Percentiles rank a stretch among this genome's conserved stretches.
phyloP scores from a whole-genome alignment of 148 eudicot genomes.

The Rhododendron griersonianum region DNA sequence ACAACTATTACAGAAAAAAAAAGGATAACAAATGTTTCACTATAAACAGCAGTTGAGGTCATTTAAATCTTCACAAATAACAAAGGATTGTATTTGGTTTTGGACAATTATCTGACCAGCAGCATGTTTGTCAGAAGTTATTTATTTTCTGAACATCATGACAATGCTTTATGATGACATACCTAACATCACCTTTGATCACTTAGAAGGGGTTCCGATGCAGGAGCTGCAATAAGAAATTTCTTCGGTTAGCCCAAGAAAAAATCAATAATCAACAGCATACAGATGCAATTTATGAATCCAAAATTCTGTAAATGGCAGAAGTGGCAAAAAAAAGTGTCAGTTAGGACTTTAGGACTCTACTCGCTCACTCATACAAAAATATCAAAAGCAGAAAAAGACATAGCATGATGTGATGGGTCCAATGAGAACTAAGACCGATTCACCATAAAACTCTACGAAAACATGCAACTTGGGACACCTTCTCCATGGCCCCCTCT shows the following conservation, averaged over 20 bases:
- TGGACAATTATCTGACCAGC: background rate
- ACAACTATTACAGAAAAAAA: background rate
- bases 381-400: background rate
- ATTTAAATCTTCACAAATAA: background rate
- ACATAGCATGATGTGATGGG: background rate
- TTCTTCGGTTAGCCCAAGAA: background rate
- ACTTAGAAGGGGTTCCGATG: conserved; percentile 41
- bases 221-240: conserved; percentile 30
- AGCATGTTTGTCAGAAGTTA: background rate
- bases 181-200: conserved; percentile 22
- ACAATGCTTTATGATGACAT: background rate
- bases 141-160: background rate
- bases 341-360: background rate
- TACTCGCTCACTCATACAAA: background rate
- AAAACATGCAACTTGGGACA: background rate
- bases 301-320: background rate
- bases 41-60: background rate
- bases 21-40: background rate
- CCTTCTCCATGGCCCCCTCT: background rate
- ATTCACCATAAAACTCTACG: background rate
- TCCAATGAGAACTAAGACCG: background rate
- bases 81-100: background rate
- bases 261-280: background rate
- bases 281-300: background rate
- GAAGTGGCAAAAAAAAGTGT: background rate